These are phyloP conservation scores for Plasmopara viticola DNA, from an alignment of 352 stramenopile species.

Conservation along the genomic window DNA sequence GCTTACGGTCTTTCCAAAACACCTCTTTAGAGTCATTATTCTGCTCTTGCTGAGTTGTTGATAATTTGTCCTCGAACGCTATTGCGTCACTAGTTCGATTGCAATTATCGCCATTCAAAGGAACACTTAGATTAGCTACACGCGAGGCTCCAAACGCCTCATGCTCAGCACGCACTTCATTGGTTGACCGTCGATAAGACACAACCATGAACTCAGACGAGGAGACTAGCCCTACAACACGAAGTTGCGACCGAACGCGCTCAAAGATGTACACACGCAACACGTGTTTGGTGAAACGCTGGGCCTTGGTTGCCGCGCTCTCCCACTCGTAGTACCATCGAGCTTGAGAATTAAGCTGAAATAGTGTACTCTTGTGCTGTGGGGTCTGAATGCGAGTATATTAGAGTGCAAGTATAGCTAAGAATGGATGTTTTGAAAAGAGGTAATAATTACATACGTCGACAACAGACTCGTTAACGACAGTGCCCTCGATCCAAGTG, in stretches of 20 bases:
- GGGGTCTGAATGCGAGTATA: too few species aligned
- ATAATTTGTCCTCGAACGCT: constrained; percentile 2
- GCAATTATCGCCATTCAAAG: not conserved
- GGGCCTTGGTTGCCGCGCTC: constrained; percentile 51
- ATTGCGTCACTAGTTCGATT: not conserved
- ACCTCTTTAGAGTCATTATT: constrained; percentile 15
- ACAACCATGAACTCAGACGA: constrained; percentile 60
- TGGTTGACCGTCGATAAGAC: constrained; percentile 52
- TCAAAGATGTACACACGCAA: constrained; percentile 53
- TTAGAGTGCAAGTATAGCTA: not conserved
- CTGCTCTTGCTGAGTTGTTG: not conserved
- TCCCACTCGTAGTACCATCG: constrained; percentile 75
- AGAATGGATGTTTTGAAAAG: not conserved
- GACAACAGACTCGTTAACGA: constrained; percentile 15
- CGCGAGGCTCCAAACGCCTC: constrained; percentile 15
- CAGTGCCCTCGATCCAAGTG: constrained; percentile 48
- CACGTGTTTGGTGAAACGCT: constrained; percentile 57
- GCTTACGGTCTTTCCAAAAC: constrained; percentile 30
- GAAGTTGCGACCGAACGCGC: constrained; percentile 23
- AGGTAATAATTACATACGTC: constrained; percentile 9
- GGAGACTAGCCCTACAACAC: constrained; percentile 32
- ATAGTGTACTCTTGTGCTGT: too few species aligned
- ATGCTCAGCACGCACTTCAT: constrained; percentile 34
- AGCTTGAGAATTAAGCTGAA: constrained; percentile 48
- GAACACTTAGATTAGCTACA: constrained; percentile 1